Percentiles rank a stretch among this genome's conserved stretches.
Evolutionary conservation across 2,329 filamentous ascomycete genomes (phyloP).

Genomic region (Aspergillus chevalieri): DNA sequence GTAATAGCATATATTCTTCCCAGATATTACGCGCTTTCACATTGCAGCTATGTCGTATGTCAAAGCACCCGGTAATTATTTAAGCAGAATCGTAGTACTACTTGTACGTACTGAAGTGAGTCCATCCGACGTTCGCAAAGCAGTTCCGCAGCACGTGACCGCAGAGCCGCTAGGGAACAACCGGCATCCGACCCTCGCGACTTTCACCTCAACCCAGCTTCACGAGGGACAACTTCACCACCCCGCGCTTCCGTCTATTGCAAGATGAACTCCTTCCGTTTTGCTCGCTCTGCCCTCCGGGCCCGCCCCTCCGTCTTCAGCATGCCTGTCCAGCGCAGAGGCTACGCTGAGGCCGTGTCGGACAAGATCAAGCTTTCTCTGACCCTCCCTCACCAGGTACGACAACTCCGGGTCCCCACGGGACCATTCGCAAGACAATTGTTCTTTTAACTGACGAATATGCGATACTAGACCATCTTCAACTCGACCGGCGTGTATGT

Average conservation of each 20-base stretch:
- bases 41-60: too few relatives aligned
- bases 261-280: constrained; percentile 85
- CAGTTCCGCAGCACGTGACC: constrained; percentile 23
- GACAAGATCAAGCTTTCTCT: constrained; percentile 99
- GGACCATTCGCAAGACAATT: not conserved
- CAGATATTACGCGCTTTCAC: too few relatives aligned
- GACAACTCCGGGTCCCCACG: constrained; percentile 39
- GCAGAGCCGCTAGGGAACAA: constrained; percentile 32
- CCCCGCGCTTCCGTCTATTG: constrained; percentile 27
- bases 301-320: constrained; percentile 70
- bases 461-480: constrained; percentile 55
- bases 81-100: not conserved
- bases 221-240: constrained; percentile 31
- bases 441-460: constrained; percentile 10
- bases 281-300: constrained; percentile 84
- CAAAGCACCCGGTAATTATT: too few relatives aligned
- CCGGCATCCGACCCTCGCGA: constrained; percentile 33
- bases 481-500: constrained; percentile 66
- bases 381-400: constrained; percentile 96
- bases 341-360: constrained; percentile 80
- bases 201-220: constrained; percentile 32
- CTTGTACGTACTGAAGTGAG: not conserved
- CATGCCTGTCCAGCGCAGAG: constrained; percentile 73
- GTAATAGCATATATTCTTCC: too few relatives aligned
- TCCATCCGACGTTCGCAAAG: constrained; percentile 5